Evolutionary conservation across 306 rosid genomes (phyloP), one percentile per base, ranked within the genome.

Genomic region (Dryas drummondii): DNA sequence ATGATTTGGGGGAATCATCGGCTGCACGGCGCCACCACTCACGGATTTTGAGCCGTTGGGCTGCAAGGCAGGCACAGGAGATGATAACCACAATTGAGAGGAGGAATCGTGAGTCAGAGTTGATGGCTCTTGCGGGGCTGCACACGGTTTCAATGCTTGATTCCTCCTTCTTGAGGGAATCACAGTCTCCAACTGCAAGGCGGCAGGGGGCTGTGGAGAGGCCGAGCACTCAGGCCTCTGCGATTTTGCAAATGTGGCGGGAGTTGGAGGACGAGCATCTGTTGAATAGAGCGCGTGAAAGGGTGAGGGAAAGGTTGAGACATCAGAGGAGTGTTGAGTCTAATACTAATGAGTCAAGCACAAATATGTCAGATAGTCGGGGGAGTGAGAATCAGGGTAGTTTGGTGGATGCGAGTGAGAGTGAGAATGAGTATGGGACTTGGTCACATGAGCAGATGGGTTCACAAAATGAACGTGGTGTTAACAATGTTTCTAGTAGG

Each of bases 51-150:
- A 90, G 96, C 81, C 80, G 96, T 61, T 92, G 98, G 99, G 99
- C 99, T 74, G 99, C 98, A 1, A 85, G 91, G 68, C 99, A 96
- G 87, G 98, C 99, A 0, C 99, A 96, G 84, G 99, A 96, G 85
- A 96, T 96, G 99, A 96, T 96, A n/a, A 92, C 97, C 7, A 90
- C 99, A 0, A 96, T 96, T 71, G 99, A 96, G 84, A 92, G 97
- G 88, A 90, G 99, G 84, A 96, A 92, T 73, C 90, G 94, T 1
- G 99, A 96, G 82, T 89, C 99, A 1, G 99, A 96, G 86, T 76
- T 96, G 85, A 92, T 96, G 97, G 97, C 98, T 1, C 99, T 96
- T 0, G 98, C 99, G 0, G 91, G 98, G 6, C 80, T 96, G 81
- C 99, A 96, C 83, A 92, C 99, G 0, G 99, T 96, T 68, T 96